These are phyloP conservation scores for Termitomyces sp. DNA, from an alignment of 768 basidiomycete species.

Conservation along the genomic window DNA sequence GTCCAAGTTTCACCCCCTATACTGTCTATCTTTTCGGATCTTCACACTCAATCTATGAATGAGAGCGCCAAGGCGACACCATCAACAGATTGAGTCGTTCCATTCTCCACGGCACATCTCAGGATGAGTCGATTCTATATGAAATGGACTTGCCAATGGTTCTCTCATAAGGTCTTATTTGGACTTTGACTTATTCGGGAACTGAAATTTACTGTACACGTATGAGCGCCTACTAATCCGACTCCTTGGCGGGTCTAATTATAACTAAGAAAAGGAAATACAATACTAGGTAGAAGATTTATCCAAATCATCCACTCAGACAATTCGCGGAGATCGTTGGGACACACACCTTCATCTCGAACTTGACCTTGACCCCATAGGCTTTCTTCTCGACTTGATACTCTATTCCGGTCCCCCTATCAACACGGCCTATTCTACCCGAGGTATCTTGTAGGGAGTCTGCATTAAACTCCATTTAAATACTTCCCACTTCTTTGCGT, in stretches of 20 bases:
- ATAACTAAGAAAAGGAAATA: not conserved
- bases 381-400: not conserved
- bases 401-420: not conserved
- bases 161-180: not conserved
- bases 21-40: too few species aligned
- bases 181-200: not conserved
- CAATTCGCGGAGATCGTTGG: not conserved
- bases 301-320: not conserved
- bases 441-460: not conserved
- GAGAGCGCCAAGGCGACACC: too few species aligned
- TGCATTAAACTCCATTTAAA: not conserved
- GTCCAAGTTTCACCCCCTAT: too few species aligned
- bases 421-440: not conserved
- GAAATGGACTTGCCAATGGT: not conserved
- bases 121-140: not conserved
- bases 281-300: not conserved
- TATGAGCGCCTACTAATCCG: not conserved
- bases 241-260: not conserved
- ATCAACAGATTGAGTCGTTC: not conserved
- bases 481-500: too few species aligned
- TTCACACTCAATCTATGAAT: too few species aligned
- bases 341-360: not conserved
- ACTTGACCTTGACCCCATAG: not conserved
- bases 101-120: not conserved
- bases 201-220: not conserved